Evolutionary conservation across 805 yeast species (phyloP).

Genomic region (Candida hungchunana): DNA sequence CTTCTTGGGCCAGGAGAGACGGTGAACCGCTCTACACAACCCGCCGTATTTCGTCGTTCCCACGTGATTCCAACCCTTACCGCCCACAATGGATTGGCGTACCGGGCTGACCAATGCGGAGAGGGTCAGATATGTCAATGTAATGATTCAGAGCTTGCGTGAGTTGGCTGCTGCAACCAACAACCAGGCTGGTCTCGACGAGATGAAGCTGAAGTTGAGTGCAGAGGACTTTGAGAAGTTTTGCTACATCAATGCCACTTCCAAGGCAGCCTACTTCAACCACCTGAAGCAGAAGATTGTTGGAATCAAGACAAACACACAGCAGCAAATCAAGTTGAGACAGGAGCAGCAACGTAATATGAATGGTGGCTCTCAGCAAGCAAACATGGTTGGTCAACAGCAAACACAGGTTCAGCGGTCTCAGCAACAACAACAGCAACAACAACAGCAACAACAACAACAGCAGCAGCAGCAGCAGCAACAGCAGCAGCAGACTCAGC

Average conservation of each 20-base stretch:
- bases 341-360: conserved; percentile 22
- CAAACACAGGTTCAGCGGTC: background rate
- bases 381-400: background rate
- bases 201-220: conserved; percentile 43
- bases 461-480: conserved; percentile 20
- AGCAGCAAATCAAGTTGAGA: conserved; percentile 26
- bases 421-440: conserved; percentile 10
- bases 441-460: conserved; percentile 26
- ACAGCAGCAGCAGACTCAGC: conserved; percentile 24
- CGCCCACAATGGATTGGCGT: conserved; percentile 26
- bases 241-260: conserved; percentile 53
- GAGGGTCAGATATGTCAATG: conserved; percentile 22
- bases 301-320: conserved; percentile 22
- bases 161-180: conserved; percentile 21
- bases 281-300: conserved; percentile 31
- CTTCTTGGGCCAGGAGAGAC: too few species aligned
- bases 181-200: conserved; percentile 24
- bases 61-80: background rate
- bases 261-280: conserved; percentile 55
- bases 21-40: background rate
- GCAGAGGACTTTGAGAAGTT: conserved; percentile 72
- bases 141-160: conserved; percentile 21
- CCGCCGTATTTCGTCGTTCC: background rate
- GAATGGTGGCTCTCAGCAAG: conserved; percentile 3
- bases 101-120: conserved; percentile 21